Percentiles rank a stretch among this genome's conserved stretches.
Evolutionary conservation across 371 early-diverging fungal species (phyloP).

Genomic region (Mortierella sp.): DNA sequence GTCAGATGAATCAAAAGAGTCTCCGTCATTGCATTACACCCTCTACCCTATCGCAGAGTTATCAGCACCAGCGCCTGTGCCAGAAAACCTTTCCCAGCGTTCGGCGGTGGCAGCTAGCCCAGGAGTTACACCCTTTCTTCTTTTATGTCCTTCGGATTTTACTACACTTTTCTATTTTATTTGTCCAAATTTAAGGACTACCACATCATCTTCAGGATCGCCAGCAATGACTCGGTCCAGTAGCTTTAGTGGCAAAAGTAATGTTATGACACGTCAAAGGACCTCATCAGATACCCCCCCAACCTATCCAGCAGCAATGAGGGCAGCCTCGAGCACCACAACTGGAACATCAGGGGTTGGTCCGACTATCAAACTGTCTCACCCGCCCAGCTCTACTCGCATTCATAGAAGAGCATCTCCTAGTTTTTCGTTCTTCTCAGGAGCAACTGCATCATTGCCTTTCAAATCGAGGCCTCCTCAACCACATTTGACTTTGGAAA

Average conservation of each 20-base stretch:
- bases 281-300: constrained; percentile 56
- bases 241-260: constrained; percentile 41
- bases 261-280: constrained; percentile 25
- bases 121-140: constrained; percentile 35
- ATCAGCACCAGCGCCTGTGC: constrained; percentile 33
- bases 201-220: constrained; percentile 5
- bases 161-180: constrained; percentile 55
- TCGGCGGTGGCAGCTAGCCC: constrained; percentile 3
- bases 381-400: constrained; percentile 26
- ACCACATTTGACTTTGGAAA: constrained; percentile 26
- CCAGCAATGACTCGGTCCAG: constrained; percentile 46
- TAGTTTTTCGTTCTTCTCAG: constrained; percentile 47
- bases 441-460: constrained; percentile 32
- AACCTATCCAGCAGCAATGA: constrained; percentile 35
- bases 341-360: neutral
- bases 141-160: constrained; percentile 55
- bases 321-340: neutral
- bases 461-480: constrained; percentile 51
- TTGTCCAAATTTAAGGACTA: constrained; percentile 37
- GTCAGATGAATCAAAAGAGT: neutral
- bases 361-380: neutral
- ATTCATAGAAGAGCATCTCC: constrained; percentile 41
- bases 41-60: constrained; percentile 34
- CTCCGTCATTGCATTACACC: constrained; percentile 19
- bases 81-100: neutral